Base-by-base conservation (phyloP, 805 yeast species). In the Ogataea philodendri region DNA sequence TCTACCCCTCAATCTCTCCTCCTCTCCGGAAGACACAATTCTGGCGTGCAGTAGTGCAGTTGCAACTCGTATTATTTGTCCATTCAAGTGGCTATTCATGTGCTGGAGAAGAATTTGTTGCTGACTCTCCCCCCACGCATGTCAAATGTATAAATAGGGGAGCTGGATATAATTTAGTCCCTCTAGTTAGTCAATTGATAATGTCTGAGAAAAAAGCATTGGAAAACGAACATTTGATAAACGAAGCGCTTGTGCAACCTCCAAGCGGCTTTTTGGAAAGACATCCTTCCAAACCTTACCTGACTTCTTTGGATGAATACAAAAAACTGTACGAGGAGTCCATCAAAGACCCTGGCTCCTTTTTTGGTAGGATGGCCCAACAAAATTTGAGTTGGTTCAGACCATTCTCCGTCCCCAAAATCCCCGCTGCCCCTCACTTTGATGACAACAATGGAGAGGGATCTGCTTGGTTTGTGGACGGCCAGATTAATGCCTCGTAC, bases 401-500 rank as follows among this genome's bases (percentile, higher is more conserved):
- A 28, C 74, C 71, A 8, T 78, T 78, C 54, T 67, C 69, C 33
- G 49, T 55, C 15, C 64, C 75, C 9, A 64, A 75, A 38, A 62
- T 59, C 40, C 79, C 79, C 1, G 50, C 40, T 4, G 50, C 55
- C 22, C 59, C 62, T 14, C 51, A 62, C 54, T 59, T 70, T 46
- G 65, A 71, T 36, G 75, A 76, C 60, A 59, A 63, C 44, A 56
- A 72, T 44, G 73, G 72, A 26, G 73, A 69, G 45, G 66, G 70
- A 28, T 61, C 81, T 14, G 75, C 85, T 21, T 84, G 93, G 93
- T 84, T 84, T 57, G 61, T 83, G 19, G 82, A 81, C 39, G 94
- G 94, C 44, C 78, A 82, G 57, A 65, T 84, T 55, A 84, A 84
- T 54, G 94, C 94, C 11, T 73, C 79, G 33, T 84, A 77, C 66